Base-by-base conservation (phyloP, 441 rosid genomes). In the Populus hybrid region DNA sequence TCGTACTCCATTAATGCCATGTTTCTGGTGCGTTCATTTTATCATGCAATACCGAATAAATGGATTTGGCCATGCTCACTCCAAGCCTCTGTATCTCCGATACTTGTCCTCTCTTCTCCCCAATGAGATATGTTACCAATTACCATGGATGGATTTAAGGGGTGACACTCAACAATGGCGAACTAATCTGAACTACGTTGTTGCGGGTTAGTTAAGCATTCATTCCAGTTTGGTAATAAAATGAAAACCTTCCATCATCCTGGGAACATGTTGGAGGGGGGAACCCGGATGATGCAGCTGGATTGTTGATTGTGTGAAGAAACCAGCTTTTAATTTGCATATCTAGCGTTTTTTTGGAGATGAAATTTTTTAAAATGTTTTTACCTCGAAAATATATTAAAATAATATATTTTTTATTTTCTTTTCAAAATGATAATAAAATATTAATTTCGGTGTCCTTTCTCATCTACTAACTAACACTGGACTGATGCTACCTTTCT, bases 21-120 rank as follows among this genome's bases (percentile, higher is more conserved):
- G 8, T 35, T 66, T 10, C 32, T 67, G 36, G 50, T 70, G 66
- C 35, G 23, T 75, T 75, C 57, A 72, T 70, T 70, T 80, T 40
- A 69, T 57, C 34, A 20, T 35, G 30, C 40, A 16, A 67, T 67
- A 4, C 5, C n/a, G 11, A 64, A 75, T 53, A 18, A 32, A 11
- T 69, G 36, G 46, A 14, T 12, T 1, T 40, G 46, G 11, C 46
- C 46, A 40, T 40, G 14, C 12, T 40, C 57, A 46, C 57, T 14
- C 57, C 6, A 46, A 46, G 20, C 57, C 57, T 14, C 57, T 14
- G 0, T 1, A 10, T 14, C 18, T 12, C 57, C 4, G 20, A 14
- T 46, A 14, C 20, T 14, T 14, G 3, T 4, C 2, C 2, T 14
- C 1, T 42, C 1, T 12, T 14, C 3, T 9, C 11, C 42, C 42